Evolutionary conservation across 2,329 filamentous ascomycete genomes (phyloP).

Genomic region (Cordyceps cateniannulata): DNA sequence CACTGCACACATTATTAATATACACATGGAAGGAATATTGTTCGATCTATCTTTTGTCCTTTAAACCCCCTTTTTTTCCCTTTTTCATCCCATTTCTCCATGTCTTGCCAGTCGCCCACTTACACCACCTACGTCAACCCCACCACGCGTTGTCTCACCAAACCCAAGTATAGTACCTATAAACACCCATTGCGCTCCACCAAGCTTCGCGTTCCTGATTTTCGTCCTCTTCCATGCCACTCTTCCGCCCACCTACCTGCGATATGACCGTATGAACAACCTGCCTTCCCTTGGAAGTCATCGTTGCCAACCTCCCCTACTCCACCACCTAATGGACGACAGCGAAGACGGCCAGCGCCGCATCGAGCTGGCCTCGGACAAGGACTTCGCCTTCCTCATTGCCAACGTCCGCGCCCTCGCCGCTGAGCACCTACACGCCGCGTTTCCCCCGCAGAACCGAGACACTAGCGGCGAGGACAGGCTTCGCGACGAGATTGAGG

Average conservation of each 20-base stretch:
- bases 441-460: slow-evolving; percentile 59
- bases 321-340: slow-evolving; percentile 1
- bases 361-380: slow-evolving; percentile 72
- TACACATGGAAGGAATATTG: too few species aligned
- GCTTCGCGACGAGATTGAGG: slow-evolving; percentile 51
- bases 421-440: slow-evolving; percentile 57
- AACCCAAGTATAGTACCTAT: background rate
- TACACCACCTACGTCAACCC: background rate
- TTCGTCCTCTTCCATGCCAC: background rate
- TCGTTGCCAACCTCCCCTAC: background rate
- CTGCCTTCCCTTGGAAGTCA: too few species aligned
- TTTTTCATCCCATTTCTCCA: background rate
- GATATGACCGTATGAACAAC: background rate
- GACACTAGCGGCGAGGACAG: slow-evolving; percentile 40
- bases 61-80: too few species aligned
- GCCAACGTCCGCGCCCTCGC: slow-evolving; percentile 64
- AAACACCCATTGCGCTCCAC: too few species aligned
- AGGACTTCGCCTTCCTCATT: slow-evolving; percentile 66
- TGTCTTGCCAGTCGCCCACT: background rate
- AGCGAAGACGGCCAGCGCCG: slow-evolving; percentile 53
- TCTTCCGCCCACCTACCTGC: background rate
- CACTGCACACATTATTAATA: too few species aligned
- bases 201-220: too few species aligned
- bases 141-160: background rate
- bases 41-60: too few species aligned